Evolutionary conservation across 1,139 yeast species (phyloP).

Genomic region (Wickerhamomyces sp.): DNA sequence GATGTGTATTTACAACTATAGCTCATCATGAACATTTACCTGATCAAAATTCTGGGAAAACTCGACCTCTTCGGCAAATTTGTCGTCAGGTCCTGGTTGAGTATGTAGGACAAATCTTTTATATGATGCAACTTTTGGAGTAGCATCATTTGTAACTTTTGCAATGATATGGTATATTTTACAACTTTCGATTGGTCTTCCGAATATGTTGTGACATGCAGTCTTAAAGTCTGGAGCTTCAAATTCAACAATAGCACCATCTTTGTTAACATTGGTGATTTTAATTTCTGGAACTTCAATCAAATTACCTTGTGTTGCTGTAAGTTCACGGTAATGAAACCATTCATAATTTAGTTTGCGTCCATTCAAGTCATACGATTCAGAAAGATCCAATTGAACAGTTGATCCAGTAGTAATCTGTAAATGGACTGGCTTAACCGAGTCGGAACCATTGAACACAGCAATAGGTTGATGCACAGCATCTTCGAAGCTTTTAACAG

Average conservation of each 20-base stretch:
- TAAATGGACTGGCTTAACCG: conserved; percentile 11
- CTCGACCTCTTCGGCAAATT: conserved; percentile 1
- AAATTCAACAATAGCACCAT: conserved; percentile 19
- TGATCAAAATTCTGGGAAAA: not conserved
- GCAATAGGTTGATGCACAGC: conserved; percentile 20
- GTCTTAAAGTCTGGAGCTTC: conserved; percentile 16
- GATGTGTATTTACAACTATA: not conserved
- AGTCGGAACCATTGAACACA: conserved; percentile 19
- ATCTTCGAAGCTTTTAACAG: conserved; percentile 18
- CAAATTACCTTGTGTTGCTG: conserved; percentile 20
- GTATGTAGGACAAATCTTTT: conserved; percentile 7
- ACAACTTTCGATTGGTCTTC: conserved; percentile 9
- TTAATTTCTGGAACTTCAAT: conserved; percentile 17
- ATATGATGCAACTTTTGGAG: conserved; percentile 4
- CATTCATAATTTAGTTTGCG: conserved; percentile 18
- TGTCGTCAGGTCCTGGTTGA: conserved; percentile 7
- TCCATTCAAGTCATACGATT: conserved; percentile 24
- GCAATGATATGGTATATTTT: conserved; percentile 14
- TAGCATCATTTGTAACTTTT: conserved; percentile 11
- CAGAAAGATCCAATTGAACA: conserved; percentile 22
- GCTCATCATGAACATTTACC: conserved; percentile 5
- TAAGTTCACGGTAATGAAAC: conserved; percentile 23
- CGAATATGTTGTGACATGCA: conserved; percentile 16
- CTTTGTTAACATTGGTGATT: conserved; percentile 14
- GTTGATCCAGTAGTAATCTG: conserved; percentile 9